A percentile compares a stretch with the other conserved stretches of the same genome.
Evolutionary conservation across 75 land plant genomes (phyloP).

Genomic region (Cryptomeria japonica): DNA sequence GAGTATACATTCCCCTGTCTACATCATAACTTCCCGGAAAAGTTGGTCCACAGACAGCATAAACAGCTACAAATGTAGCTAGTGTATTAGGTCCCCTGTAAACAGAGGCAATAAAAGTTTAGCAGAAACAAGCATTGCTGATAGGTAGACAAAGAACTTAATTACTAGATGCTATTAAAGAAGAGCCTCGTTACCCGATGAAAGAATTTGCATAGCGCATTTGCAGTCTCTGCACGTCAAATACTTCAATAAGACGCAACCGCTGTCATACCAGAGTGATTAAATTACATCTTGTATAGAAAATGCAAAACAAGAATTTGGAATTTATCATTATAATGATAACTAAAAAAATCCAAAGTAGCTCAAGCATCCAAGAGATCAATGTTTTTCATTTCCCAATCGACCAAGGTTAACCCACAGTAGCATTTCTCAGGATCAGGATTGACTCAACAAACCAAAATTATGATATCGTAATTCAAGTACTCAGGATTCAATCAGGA

Average conservation of each 20-base stretch:
- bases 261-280: constrained; percentile 37
- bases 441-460: too few relatives aligned
- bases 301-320: background rate
- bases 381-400: background rate
- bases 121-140: background rate
- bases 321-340: background rate
- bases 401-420: background rate
- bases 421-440: background rate
- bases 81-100: constrained; percentile 75
- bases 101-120: background rate
- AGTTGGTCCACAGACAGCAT: constrained; percentile 90
- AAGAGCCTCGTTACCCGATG: constrained; percentile 63
- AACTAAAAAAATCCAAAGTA: background rate
- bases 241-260: constrained; percentile 85
- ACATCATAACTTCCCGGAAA: constrained; percentile 92
- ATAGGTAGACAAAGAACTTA: constrained; percentile 1
- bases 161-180: background rate
- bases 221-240: constrained; percentile 83
- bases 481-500: too few relatives aligned
- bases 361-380: background rate
- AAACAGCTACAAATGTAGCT: constrained; percentile 92
- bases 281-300: background rate
- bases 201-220: constrained; percentile 95
- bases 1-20: constrained; percentile 74
- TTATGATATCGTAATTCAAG: too few relatives aligned